These are phyloP conservation scores for Aspergillus clavatus DNA, from an alignment of 2,329 filamentous ascomycete genomes.

Conservation along the genomic window DNA sequence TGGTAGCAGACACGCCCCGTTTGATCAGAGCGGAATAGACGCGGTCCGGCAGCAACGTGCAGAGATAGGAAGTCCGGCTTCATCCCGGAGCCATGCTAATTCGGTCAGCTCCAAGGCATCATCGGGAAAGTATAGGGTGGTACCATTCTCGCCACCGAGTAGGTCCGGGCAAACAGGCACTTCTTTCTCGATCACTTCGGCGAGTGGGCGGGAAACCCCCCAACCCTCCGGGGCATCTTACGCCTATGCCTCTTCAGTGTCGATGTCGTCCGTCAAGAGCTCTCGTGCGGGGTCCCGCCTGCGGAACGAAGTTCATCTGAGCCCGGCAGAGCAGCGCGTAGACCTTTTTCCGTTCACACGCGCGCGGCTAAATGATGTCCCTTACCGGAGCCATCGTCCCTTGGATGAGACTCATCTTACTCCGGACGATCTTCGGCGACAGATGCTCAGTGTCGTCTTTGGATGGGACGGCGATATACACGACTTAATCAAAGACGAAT, in stretches of 20 bases:
- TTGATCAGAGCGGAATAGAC: slow-evolving; percentile 62
- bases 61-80: slow-evolving; percentile 65
- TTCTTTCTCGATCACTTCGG: slow-evolving; percentile 42
- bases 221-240: slow-evolving; percentile 40
- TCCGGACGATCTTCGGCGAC: slow-evolving; percentile 71
- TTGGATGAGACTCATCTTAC: slow-evolving; percentile 58
- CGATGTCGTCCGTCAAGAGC: slow-evolving; percentile 44
- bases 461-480: slow-evolving; percentile 87
- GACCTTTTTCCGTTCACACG: slow-evolving; percentile 86
- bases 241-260: slow-evolving; percentile 41
- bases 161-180: slow-evolving; percentile 43
- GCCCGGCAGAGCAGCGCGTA: slow-evolving; percentile 66
- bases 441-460: slow-evolving; percentile 93
- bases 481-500: slow-evolving; percentile 76
- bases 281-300: slow-evolving; percentile 59
- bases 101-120: slow-evolving; percentile 59
- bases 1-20: slow-evolving; percentile 68
- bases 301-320: slow-evolving; percentile 73
- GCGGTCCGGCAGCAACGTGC: slow-evolving; percentile 57
- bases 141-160: slow-evolving; percentile 39
- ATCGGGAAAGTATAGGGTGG: slow-evolving; percentile 38
- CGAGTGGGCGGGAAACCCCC: slow-evolving; percentile 30
- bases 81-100: slow-evolving; percentile 53
- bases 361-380: slow-evolving; percentile 73
- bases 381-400: slow-evolving; percentile 66